Conservation (phyloP, 73 alveolate species). For the Paramecium pentaurelia region DNA sequence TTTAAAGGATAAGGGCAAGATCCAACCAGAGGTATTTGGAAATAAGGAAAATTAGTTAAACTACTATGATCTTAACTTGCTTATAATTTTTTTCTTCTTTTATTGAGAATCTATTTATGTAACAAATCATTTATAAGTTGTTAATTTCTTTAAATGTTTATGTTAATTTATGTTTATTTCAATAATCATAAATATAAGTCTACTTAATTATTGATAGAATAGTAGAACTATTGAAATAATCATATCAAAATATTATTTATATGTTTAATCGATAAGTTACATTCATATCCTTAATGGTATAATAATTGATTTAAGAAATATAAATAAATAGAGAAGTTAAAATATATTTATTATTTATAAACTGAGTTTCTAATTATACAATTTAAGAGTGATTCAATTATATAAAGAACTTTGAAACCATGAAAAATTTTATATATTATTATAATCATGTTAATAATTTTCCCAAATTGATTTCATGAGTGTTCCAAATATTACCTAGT, state of each 20-base stretch:
- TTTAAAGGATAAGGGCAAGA: not conserved
- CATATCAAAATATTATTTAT: too few species aligned
- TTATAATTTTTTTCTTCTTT: not conserved
- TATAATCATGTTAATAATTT: conserved; percentile 15
- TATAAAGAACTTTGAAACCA: not conserved
- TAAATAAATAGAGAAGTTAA: too few species aligned
- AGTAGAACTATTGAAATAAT: too few species aligned
- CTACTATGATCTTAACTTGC: not conserved
- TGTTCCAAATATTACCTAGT: conserved; percentile 1
- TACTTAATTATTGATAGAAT: not conserved
- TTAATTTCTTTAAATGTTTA: not conserved
- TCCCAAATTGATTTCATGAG: conserved; percentile 29
- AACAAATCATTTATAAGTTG: not conserved
- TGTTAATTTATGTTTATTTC: not conserved
- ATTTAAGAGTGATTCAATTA: not conserved
- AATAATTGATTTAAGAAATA: not conserved
- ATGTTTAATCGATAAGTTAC: too few species aligned
- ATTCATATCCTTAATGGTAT: not conserved
- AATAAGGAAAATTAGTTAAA: not conserved
- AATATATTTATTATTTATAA: too few species aligned
- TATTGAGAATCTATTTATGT: not conserved
- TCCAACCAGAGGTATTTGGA: conserved; percentile 16
- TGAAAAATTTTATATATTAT: not conserved
- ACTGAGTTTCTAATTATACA: too few species aligned
- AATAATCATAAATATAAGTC: not conserved